Percentiles rank a stretch among this genome's conserved stretches.
Conservation (phyloP, 768 basidiomycete species). For the Tylopilus sp. region DNA sequence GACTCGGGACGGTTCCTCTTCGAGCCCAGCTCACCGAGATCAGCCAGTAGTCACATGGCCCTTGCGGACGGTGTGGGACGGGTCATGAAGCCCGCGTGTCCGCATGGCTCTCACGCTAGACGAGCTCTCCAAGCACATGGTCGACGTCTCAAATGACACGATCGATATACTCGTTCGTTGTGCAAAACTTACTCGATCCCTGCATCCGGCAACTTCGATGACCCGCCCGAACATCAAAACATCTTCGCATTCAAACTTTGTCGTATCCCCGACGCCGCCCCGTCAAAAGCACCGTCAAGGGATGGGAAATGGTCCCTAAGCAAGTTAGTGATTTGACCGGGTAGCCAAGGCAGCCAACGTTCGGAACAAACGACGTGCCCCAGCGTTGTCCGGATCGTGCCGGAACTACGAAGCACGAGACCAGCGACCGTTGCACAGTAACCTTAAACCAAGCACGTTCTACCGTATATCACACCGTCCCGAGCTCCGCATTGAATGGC, state of each 20-base stretch:
- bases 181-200: too few species aligned
- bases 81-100: too few species aligned
- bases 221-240: neutral
- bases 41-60: constrained; percentile 13
- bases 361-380: constrained; percentile 1
- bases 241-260: neutral
- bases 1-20: neutral
- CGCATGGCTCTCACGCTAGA: neutral
- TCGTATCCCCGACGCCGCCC: neutral
- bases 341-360: neutral
- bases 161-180: neutral
- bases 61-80: neutral
- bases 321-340: neutral
- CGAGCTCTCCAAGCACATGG: constrained; percentile 7
- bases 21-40: neutral
- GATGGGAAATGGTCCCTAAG: neutral
- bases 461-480: neutral
- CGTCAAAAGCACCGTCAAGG: too few species aligned
- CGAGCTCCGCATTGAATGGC: neutral
- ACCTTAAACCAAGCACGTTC: constrained; percentile 27
- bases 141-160: constrained; percentile 7
- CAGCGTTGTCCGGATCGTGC: constrained; percentile 6
- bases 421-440: constrained; percentile 36
- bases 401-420: constrained; percentile 12
- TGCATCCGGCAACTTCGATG: neutral